Base-by-base conservation (phyloP, 768 basidiomycete genomes). In the Pisolithus tinctorius region DNA sequence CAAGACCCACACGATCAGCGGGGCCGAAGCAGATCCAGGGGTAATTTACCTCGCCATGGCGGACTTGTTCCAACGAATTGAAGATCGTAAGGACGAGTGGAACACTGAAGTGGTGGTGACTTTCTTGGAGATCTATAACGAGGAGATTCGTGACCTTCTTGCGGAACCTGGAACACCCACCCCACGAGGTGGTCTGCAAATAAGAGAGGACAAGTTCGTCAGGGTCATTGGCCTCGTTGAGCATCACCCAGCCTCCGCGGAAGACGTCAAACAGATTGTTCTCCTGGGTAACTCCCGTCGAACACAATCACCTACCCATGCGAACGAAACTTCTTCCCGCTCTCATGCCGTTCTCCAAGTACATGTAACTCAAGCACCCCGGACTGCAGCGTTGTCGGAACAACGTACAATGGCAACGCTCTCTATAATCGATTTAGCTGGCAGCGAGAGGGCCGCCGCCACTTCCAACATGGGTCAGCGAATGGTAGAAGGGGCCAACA, bases 401-500 rank as follows among this genome's bases (percentile, higher is more conserved):
- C 76, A 88, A 62, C 78, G 83, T 23, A 88, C 84, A 0, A 82
- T 94, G 66, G 96, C 84, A 13, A 95, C 93, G 3, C 80, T 99
- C 13, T 95, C 93, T 23, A 97, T 99, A 62, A 99, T 99, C 62
- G 96, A 99, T 71, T 76, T 99, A 51, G 96, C 96, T 6, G 96
- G 96, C 26, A 95, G 92, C 60, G 96, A 99, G 65, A 83, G 96
- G 13, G 96, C 96, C 16, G 88, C 93, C 16, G 96, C 93, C 0
- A 98, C 95, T 6, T 84, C 80, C 36, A 99, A 99, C 69, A 94
- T 96, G 86, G 96, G 96, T 27, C 88, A 94, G 61, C 86, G 96
- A n/a, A 95, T 98, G 89, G 84, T 94, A 36, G 96, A 99, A 66
- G 96, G 96, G 34, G 94, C 95, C 52, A 97, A 98, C 65, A 99